Conservation (phyloP, 2,329 filamentous ascomycete genomes). For the Curvularia verruculosa region DNA sequence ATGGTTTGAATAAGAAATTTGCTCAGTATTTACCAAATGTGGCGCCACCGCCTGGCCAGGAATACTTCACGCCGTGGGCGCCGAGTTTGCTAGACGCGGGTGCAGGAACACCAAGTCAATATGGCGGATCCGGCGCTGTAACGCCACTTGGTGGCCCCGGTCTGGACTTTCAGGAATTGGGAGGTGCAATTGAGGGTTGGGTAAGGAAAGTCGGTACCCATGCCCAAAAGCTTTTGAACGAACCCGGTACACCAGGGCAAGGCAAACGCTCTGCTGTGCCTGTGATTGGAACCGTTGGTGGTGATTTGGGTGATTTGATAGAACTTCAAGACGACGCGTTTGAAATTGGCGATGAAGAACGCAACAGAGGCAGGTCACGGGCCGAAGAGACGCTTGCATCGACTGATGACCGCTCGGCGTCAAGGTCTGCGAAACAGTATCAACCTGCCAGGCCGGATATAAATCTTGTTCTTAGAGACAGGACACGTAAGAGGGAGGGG, state of each 20-base stretch:
- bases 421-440: slow-evolving; percentile 31
- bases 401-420: slow-evolving; percentile 24
- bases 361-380: slow-evolving; percentile 34
- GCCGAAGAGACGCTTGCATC: slow-evolving; percentile 21
- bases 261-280: slow-evolving; percentile 40
- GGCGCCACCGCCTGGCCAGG: slow-evolving; percentile 65
- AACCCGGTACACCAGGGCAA: slow-evolving; percentile 39
- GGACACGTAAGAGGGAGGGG: slow-evolving; percentile 32
- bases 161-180: slow-evolving; percentile 75
- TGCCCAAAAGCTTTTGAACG: slow-evolving; percentile 51
- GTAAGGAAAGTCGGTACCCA: slow-evolving; percentile 79
- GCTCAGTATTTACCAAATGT: slow-evolving; percentile 82
- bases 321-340: slow-evolving; percentile 69
- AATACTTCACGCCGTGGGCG: slow-evolving; percentile 51
- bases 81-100: slow-evolving; percentile 42
- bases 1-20: slow-evolving; percentile 83
- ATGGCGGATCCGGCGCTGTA: slow-evolving; percentile 37
- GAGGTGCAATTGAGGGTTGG: slow-evolving; percentile 89
- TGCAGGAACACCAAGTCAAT: slow-evolving; percentile 35
- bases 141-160: slow-evolving; percentile 41
- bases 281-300: slow-evolving; percentile 51
- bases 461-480: slow-evolving; percentile 39
- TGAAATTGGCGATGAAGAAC: slow-evolving; percentile 46
- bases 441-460: slow-evolving; percentile 41
- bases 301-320: slow-evolving; percentile 68